A percentile compares a stretch with the other conserved stretches of the same genome.
Evolutionary conservation across 2,329 filamentous ascomycete genomes (phyloP).

Genomic region (Ceratocystis ficicola): DNA sequence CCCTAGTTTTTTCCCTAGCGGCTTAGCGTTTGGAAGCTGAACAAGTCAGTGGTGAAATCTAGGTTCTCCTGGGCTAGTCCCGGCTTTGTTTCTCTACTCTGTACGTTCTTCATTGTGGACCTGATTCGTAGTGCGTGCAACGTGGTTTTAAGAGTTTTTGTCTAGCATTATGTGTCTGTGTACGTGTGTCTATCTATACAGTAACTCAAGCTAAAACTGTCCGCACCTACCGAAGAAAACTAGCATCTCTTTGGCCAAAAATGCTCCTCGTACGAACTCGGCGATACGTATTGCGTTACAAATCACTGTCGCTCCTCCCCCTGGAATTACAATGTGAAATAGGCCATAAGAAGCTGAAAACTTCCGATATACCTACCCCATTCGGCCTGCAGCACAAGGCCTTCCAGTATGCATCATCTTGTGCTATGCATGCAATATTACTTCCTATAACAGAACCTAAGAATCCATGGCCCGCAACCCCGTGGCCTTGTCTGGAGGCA

Average conservation of each 20-base stretch:
- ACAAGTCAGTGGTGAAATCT: not conserved
- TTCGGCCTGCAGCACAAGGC: not conserved
- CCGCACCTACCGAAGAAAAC: not conserved
- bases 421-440: not conserved
- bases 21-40: not conserved
- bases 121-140: not conserved
- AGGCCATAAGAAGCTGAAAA: not conserved
- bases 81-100: not conserved
- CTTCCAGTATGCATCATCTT: not conserved
- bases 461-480: not conserved
- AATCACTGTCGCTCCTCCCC: not conserved
- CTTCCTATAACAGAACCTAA: not conserved
- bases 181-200: not conserved
- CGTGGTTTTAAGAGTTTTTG: not conserved
- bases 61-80: not conserved
- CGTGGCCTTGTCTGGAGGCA: not conserved
- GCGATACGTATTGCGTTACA: not conserved
- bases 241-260: not conserved
- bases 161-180: not conserved
- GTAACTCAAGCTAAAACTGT: not conserved
- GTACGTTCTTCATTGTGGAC: no score
- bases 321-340: not conserved
- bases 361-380: not conserved
- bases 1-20: not conserved
- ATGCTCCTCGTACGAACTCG: not conserved